Percentiles rank a stretch among this genome's conserved stretches.
Conservation (phyloP, 2,329 filamentous ascomycete genomes). For the Rutstroemia sydowiana region DNA sequence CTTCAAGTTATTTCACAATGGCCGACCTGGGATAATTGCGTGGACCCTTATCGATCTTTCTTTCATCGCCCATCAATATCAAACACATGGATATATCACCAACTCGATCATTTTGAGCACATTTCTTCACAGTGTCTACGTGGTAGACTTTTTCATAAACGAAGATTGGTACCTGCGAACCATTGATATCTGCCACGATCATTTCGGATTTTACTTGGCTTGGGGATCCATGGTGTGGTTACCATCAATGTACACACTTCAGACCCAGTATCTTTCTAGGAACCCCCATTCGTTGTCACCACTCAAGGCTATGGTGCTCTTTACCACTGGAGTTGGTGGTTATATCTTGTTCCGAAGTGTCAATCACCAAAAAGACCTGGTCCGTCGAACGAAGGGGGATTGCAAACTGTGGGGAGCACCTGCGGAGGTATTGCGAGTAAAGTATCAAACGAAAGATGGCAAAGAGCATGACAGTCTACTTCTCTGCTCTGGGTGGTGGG, state of each 20-base stretch:
- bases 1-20: conserved; percentile 41
- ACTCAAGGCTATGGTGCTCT: conserved; percentile 23
- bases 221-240: conserved; percentile 41
- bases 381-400: conserved; percentile 33
- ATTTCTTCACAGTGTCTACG: conserved; percentile 38
- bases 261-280: conserved; percentile 39
- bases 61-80: conserved; percentile 36
- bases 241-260: conserved; percentile 40
- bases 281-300: conserved; percentile 33
- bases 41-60: conserved; percentile 40
- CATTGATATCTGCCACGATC: conserved; percentile 37
- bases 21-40: conserved; percentile 39
- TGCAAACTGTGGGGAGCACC: conserved; percentile 38
- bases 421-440: conserved; percentile 33
- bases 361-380: conserved; percentile 39
- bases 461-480: conserved; percentile 34
- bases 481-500: conserved; percentile 37
- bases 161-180: conserved; percentile 42
- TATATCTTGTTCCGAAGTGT: conserved; percentile 39
- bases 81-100: conserved; percentile 34
- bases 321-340: conserved; percentile 31
- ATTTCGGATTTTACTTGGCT: conserved; percentile 35
- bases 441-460: conserved; percentile 37
- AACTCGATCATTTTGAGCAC: conserved; percentile 38
- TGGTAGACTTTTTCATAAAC: conserved; percentile 42